Evolutionary conservation across 306 rosid species (phyloP).

Genomic region (Biancaea sappan): DNA sequence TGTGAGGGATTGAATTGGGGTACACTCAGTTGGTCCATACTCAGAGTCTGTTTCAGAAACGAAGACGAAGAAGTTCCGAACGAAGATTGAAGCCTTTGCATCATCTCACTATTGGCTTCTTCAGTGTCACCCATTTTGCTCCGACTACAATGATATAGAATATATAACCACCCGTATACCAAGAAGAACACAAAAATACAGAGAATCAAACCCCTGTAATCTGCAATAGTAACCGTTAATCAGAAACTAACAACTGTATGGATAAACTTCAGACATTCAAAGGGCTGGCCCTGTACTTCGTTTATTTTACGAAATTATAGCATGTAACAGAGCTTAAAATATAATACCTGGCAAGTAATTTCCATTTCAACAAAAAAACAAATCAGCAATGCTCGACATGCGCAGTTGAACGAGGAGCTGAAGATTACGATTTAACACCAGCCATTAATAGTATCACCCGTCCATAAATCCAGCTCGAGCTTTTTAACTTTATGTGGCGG

Average conservation of each 20-base stretch:
- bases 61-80: slow-evolving; percentile 69
- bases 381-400: slow-evolving; percentile 17
- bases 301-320: not conserved
- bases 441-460: slow-evolving; percentile 25
- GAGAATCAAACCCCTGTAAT: slow-evolving; percentile 30
- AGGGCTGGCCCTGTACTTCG: not conserved
- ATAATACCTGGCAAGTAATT: slow-evolving; percentile 12
- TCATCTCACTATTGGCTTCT: slow-evolving; percentile 57
- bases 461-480: slow-evolving; percentile 29
- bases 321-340: not conserved
- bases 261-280: not conserved
- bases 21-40: slow-evolving; percentile 68
- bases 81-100: slow-evolving; percentile 74
- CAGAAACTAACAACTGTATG: not conserved
- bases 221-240: slow-evolving; percentile 15
- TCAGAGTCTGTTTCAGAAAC: slow-evolving; percentile 51
- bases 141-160: not conserved
- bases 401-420: slow-evolving; percentile 16
- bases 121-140: slow-evolving; percentile 74
- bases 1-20: slow-evolving; percentile 64
- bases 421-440: not conserved
- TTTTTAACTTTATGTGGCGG: slow-evolving; percentile 55
- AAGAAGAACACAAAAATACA: not conserved
- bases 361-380: not conserved
- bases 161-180: too few relatives aligned